Conservation (phyloP, 225 moss, liverwort and hornwort species). For the Pseudoscleropodium purum region DNA sequence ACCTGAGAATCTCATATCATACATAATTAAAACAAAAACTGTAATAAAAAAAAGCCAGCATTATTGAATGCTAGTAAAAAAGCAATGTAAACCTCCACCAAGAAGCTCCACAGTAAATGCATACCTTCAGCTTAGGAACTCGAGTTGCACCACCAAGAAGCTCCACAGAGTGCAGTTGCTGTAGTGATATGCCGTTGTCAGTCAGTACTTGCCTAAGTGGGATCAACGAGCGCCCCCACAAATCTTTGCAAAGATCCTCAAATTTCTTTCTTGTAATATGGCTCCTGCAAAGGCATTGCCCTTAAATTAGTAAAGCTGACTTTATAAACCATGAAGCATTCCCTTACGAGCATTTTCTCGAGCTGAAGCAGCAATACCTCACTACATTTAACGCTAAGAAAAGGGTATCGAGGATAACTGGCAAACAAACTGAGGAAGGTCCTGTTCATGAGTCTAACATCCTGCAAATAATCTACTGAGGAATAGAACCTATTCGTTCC, state of each 20-base stretch:
- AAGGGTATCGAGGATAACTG: neutral
- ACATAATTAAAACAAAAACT: neutral
- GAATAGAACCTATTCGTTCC: neutral
- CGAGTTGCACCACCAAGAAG: constrained; percentile 97
- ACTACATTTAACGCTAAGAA: neutral
- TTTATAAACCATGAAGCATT: neutral
- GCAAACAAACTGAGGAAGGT: neutral
- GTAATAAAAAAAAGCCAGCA: neutral
- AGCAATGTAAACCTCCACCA: neutral
- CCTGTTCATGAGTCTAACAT: neutral
- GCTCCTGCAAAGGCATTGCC: constrained; percentile 44
- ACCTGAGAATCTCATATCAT: neutral
- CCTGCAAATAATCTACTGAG: neutral
- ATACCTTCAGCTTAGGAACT: constrained; percentile 88
- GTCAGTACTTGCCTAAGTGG: constrained; percentile 74
- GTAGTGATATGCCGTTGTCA: constrained; percentile 54
- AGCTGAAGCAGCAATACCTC: neutral
- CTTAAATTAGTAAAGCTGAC: neutral
- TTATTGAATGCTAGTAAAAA: neutral
- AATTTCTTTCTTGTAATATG: constrained; percentile 76
- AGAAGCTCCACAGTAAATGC: neutral
- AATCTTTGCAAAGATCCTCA: constrained; percentile 81
- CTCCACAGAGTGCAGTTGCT: constrained; percentile 78
- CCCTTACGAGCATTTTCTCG: neutral
- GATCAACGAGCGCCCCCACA: constrained; percentile 73